Percentiles rank a stretch among this genome's conserved stretches.
phyloP scores from a whole-genome alignment of 257 asterid species.

The Petrea volubilis region DNA sequence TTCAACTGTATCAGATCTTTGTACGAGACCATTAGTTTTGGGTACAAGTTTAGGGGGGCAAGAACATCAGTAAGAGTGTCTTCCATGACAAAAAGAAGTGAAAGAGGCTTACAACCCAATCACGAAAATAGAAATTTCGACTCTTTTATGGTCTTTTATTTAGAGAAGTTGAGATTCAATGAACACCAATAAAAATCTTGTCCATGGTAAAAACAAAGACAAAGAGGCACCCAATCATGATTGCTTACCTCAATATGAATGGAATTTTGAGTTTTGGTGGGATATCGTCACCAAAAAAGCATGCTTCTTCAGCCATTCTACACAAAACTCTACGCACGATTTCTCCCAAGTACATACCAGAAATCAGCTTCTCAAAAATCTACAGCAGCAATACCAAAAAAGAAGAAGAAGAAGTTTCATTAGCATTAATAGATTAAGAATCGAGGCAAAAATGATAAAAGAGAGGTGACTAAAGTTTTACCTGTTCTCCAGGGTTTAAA shows the following conservation, averaged over 20 bases:
- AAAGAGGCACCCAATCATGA: not conserved
- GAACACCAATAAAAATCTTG: not conserved
- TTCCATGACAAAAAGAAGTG: not conserved
- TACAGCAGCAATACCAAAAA: slow-evolving; percentile 32
- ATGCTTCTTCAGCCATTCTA: slow-evolving; percentile 83
- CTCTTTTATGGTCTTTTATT: too few species aligned
- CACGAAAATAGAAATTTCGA: not conserved
- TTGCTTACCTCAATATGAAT: slow-evolving; percentile 67
- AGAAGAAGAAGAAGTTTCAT: not conserved
- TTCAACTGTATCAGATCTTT: not conserved
- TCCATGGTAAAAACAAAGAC: not conserved
- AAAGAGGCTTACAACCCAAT: not conserved
- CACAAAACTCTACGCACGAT: slow-evolving; percentile 81
- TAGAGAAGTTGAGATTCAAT: too few species aligned
- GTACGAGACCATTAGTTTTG: not conserved
- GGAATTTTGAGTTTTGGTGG: slow-evolving; percentile 74
- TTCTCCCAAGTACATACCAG: slow-evolving; percentile 98
- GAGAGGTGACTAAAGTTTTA: slow-evolving; percentile 8
- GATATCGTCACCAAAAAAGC: slow-evolving; percentile 66
- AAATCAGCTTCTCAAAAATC: slow-evolving; percentile 85
- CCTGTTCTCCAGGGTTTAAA: slow-evolving; percentile 96
- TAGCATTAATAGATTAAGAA: not conserved
- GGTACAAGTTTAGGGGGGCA: too few species aligned
- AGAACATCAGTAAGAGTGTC: not conserved
- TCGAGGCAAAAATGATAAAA: not conserved